Base-by-base conservation (phyloP, 2,329 filamentous ascomycete species). In the Cladophialophora bantiana region DNA sequence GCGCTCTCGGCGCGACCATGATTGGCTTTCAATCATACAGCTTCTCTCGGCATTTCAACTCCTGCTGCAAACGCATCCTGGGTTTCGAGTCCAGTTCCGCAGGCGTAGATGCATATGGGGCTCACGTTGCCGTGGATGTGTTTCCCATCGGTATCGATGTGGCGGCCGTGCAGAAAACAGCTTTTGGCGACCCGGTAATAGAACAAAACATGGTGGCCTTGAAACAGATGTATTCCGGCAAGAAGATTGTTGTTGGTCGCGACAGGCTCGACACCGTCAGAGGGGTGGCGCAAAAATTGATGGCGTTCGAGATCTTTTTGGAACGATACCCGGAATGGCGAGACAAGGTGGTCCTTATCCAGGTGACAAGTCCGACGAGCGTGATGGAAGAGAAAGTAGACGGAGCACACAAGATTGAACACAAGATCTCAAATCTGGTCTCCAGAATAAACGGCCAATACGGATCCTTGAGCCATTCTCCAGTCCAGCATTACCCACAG, bases 121-220 rank as follows among this genome's bases (percentile, higher is more conserved):
- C 90, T 9, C 91, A 94, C 72, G 93, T 97, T 31, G 92, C 94
- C 59, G 92, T 97, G 20, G 94, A 94, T 64, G 93, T 96, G 15
- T 96, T 97, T 77, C 94, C 94, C 15, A 97, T 97, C 69, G 95
- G 94, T 40, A 96, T 98, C 72, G 93, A 97, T 77, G 92, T 90
- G n/a, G 86, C 86, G 68, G 89, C 90, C 68, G 92, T 95, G 15
- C 88, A 93, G 75, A 85, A 85, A 61, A 82, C 88, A 54, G 94
- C 94, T 0, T 96, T 92, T 79, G 87, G 87, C 4, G 84, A 89
- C 53, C 82, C 87, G 0, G 88, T 89, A 31, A 89, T 91, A 20
- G 87, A 91, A 63, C 88, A 92, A 75, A 92, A 89, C 66, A 85
- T 93, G 75, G 80, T 85, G 62, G 88, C 87, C 0, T 87, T 97